Evolutionary conservation across 495 filamentous ascomycete species (phyloP), one percentile per base, ranked within the genome.

Genomic region (Penicillium salamii): DNA sequence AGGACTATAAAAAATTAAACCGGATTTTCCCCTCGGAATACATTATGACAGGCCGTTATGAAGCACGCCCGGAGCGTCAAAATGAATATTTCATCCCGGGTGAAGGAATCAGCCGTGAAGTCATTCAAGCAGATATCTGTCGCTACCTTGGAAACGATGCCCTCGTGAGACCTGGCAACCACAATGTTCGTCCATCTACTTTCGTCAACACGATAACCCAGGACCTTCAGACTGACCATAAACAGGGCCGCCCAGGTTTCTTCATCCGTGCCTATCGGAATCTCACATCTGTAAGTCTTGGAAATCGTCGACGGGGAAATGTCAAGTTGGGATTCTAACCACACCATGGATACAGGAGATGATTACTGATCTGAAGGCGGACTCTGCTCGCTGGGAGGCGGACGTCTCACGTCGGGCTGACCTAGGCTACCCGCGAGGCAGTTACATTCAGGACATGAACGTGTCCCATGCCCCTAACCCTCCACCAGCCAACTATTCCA

Each of bases 71-170:
- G 71, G 54, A 66, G 54, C 83, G 85, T 63, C 83, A 84, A 63
- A 89, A 90, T 69, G 85, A 89, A 74, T 92, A 90, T 66, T 96
- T 95, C 67, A 83, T 92, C 46, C 86, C 86, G 19, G 88, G 88
- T 55, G 88, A 93, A 56, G 90, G 90, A 60, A 96, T 96, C 68
- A 87, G 88, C 69, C 82, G 91, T 52, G 89, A 96, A 68, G 91
- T 96, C 61, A 93, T 96, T 70, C 89, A 90, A 63, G 87, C 90
- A 65, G 90, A 96, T 72, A 92, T 96, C 52, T 95, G 90, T 76
- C 86, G 90, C 66, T 96, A 93, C 65, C 82, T 96, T 50, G 91
- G 90, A 56, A 89, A 88, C 62, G 91, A 96, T 78, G 91, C 91
- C 26, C 80, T 91, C 56, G 90, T 93, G 57, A 84, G 87, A 66